Percentiles rank a stretch among this genome's conserved stretches.
phyloP scores from a whole-genome alignment of 164 flowering plant species.

The Chimonanthus salicifolius region DNA sequence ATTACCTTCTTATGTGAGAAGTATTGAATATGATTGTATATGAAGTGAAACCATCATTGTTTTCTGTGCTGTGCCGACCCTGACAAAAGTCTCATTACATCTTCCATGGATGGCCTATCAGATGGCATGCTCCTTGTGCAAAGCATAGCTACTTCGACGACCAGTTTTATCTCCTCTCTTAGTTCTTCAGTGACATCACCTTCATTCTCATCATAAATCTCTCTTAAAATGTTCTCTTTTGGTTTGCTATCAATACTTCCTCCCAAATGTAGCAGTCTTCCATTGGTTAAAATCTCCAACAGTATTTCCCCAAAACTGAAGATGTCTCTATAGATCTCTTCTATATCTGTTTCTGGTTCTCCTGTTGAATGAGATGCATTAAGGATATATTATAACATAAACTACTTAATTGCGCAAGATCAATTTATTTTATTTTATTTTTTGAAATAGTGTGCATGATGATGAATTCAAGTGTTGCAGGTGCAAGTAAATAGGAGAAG shows the following conservation, averaged over 20 bases:
- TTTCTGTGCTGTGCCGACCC: slow-evolving; percentile 27
- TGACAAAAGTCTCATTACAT: slow-evolving; percentile 52
- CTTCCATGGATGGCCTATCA: slow-evolving; percentile 75
- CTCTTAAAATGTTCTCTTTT: slow-evolving; percentile 47
- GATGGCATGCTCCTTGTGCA: slow-evolving; percentile 53
- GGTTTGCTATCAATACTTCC: slow-evolving; percentile 29
- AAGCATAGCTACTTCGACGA: slow-evolving; percentile 59
- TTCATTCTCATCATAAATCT: slow-evolving; percentile 45
- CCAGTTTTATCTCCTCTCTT: slow-evolving; percentile 47
- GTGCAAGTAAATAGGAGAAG: too few species aligned
- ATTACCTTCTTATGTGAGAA: not conserved
- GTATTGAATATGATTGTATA: not conserved
- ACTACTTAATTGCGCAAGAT: too few species aligned
- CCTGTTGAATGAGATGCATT: slow-evolving; percentile 24
- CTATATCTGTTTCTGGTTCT: slow-evolving; percentile 25
- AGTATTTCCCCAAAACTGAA: slow-evolving; percentile 71
- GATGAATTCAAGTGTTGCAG: too few species aligned
- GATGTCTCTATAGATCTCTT: slow-evolving; percentile 55
- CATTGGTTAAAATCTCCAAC: slow-evolving; percentile 68
- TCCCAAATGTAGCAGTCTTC: slow-evolving; percentile 40
- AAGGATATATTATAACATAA: too few species aligned
- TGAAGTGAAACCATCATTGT: not conserved
- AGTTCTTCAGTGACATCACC: slow-evolving; percentile 19
- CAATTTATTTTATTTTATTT: too few species aligned
- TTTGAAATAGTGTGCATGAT: too few species aligned